Evolutionary conservation across 345 rosid genomes (phyloP).

Genomic region (Moricandia moricandioides): DNA sequence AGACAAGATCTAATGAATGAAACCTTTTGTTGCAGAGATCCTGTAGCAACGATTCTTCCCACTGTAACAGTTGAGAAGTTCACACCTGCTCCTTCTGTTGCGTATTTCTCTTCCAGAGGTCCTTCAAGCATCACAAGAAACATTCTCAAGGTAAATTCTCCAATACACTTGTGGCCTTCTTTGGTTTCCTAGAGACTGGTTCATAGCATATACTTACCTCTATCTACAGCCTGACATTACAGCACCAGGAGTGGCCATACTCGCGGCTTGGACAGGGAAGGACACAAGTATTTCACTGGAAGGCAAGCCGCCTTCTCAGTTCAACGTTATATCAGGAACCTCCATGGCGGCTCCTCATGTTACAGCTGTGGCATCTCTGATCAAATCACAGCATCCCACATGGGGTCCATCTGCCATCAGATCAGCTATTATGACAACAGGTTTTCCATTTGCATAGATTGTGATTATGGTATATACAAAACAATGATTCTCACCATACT

Average conservation of each 20-base stretch:
- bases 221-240: conserved; percentile 75
- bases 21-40: conserved; percentile 43
- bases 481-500: background rate
- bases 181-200: background rate
- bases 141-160: conserved; percentile 64
- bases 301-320: conserved; percentile 49
- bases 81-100: conserved; percentile 65
- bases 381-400: conserved; percentile 57
- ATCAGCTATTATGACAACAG: conserved; percentile 90
- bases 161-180: background rate
- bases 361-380: conserved; percentile 56
- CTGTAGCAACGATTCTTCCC: conserved; percentile 66
- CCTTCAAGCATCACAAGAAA: conserved; percentile 58
- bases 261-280: background rate
- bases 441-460: conserved; percentile 25
- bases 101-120: conserved; percentile 79
- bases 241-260: conserved; percentile 72
- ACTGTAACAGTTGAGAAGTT: conserved; percentile 47
- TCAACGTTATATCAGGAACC: conserved; percentile 66
- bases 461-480: background rate
- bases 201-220: background rate
- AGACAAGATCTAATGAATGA: background rate
- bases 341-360: conserved; percentile 89
- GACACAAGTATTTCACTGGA: background rate
- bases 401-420: conserved; percentile 66